Base-by-base conservation (phyloP, 83 land plant genomes). In the Thuja plicata region DNA sequence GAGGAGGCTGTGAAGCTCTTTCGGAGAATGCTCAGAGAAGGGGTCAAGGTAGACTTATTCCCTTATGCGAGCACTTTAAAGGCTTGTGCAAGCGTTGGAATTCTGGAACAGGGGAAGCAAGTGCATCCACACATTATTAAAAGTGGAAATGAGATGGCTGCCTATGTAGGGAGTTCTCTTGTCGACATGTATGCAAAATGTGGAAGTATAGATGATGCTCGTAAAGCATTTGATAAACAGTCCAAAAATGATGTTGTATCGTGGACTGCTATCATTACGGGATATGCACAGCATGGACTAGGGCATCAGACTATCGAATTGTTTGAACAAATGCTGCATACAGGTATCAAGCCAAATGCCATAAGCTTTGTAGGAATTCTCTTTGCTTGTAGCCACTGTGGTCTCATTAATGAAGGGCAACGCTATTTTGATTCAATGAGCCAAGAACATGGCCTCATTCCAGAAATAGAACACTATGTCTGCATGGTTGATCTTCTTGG, bases 131-230 rank as follows among this genome's bases (percentile, higher is more conserved):
- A 80, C 84, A 80, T 35, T 41, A 80, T 80, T 13, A 80, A 80
- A 43, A 80, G 48, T 80, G 84, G 84, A 80, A 6, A 80, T 80
- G 84, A 80, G 48, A 15, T 88, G 84, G 48, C 62, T 66, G 87
- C 88, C 73, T 62, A 37, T 43, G 84, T 66, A 17, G 50, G 46
- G 32, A 41, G 88, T 74, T 24, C 89, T 34, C 88, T 88, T 66
- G 60, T 88, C 34, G 89, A 88, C 62, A 84, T 88, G 88, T 88
- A 88, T 74, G 52, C 89, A 37, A 88, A 84, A 83, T 88, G 89
- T 83, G 89, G 89, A 7, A 45, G 57, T 83, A 41, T 88, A 11
- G 57, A 43, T 45, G 34, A 88, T 40, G 89, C 89, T 40, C 37
- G 37, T 32, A 48, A 80, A 35, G 88, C 46, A 16, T 83, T 88